A percentile compares a stretch with the other conserved stretches of the same genome.
Evolutionary conservation across 1,284 basidiomycete species (phyloP).

Genomic region (Naganishia albida): DNA sequence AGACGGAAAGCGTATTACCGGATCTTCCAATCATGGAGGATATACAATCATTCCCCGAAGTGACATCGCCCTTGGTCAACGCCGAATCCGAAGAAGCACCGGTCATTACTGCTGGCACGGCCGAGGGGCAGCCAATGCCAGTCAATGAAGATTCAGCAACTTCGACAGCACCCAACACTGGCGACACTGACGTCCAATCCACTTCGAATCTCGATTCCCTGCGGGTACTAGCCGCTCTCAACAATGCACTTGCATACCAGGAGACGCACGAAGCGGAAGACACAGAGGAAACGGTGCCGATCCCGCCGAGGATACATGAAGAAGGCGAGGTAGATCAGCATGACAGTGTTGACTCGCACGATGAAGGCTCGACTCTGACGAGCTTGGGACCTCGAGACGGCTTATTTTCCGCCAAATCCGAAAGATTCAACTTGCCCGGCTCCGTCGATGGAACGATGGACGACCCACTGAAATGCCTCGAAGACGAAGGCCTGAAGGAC

Average conservation of each 20-base stretch:
- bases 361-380: background rate
- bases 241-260: slow-evolving; percentile 2
- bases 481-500: slow-evolving; percentile 5
- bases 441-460: too few species aligned
- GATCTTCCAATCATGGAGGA: background rate
- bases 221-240: slow-evolving; percentile 10
- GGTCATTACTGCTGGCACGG: too few species aligned
- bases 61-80: too few species aligned
- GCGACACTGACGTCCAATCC: too few species aligned
- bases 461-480: too few species aligned
- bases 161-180: too few species aligned
- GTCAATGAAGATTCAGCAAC: too few species aligned
- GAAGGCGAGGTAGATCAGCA: background rate
- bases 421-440: background rate
- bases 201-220: background rate
- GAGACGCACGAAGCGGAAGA: background rate
- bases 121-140: too few species aligned
- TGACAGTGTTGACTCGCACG: background rate
- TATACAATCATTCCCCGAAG: too few species aligned
- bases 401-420: background rate
- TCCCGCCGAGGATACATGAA: background rate
- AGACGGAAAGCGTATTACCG: background rate
- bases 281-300: too few species aligned
- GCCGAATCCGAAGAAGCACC: too few species aligned
- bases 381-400: slow-evolving; percentile 4